These are phyloP conservation scores for Cymodocea nodosa DNA, from an alignment of 116 monocot species.

Conservation along the genomic window DNA sequence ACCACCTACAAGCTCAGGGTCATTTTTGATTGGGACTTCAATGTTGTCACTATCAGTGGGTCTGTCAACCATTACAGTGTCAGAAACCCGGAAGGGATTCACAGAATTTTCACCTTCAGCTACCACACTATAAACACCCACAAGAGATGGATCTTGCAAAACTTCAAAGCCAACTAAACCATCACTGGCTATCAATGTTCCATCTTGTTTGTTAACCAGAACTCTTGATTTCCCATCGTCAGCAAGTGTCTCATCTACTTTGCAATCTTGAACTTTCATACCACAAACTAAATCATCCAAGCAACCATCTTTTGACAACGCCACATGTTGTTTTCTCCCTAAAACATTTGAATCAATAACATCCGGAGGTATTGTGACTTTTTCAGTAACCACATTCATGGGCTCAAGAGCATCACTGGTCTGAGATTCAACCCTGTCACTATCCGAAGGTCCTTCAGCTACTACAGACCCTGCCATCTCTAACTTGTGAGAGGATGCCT, in stretches of 20 bases:
- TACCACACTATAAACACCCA: neutral
- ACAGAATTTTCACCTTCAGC: neutral
- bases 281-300: neutral
- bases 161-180: neutral
- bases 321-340: neutral
- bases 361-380: neutral
- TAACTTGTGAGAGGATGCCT: neutral
- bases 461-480: neutral
- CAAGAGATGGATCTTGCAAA: neutral
- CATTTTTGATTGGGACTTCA: neutral
- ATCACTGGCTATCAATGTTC: neutral
- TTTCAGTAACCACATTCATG: neutral
- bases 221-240: neutral
- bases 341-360: neutral
- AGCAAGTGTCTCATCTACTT: neutral
- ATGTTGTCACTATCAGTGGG: neutral
- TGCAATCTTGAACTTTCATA: neutral
- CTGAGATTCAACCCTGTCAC: neutral
- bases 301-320: too few species aligned
- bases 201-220: neutral
- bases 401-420: neutral
- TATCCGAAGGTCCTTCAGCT: neutral
- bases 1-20: neutral
- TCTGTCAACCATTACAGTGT: neutral
- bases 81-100: neutral